Evolutionary conservation across 257 asterid species (phyloP).

Genomic region (Eucommia ulmoides): DNA sequence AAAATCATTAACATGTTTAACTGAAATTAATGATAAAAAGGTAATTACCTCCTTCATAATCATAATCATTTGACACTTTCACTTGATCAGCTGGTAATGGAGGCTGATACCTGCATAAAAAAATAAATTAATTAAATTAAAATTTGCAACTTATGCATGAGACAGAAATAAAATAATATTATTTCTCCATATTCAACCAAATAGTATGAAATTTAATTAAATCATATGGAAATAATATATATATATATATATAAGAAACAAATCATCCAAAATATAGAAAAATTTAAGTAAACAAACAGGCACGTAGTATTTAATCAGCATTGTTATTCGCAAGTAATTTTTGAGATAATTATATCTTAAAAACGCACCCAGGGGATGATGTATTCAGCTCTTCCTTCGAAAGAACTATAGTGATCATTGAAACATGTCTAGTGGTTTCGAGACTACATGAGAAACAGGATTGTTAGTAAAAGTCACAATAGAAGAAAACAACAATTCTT

Average conservation of each 20-base stretch:
- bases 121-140: too few relatives aligned
- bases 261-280: too few relatives aligned
- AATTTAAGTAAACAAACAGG: too few relatives aligned
- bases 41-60: conserved; percentile 68
- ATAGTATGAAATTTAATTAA: too few relatives aligned
- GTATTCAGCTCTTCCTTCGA: conserved; percentile 63
- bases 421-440: conserved; percentile 91
- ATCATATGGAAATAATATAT: too few relatives aligned
- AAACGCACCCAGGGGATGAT: conserved; percentile 16
- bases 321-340: too few relatives aligned
- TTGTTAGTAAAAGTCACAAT: neutral
- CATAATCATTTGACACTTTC: conserved; percentile 52
- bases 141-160: too few relatives aligned
- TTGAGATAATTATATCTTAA: too few relatives aligned
- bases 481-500: neutral
- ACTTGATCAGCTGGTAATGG: conserved; percentile 94
- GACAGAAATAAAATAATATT: too few relatives aligned
- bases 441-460: conserved; percentile 34
- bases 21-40: neutral
- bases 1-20: neutral
- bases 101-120: conserved; percentile 74
- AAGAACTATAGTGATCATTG: conserved; percentile 74
- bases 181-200: too few relatives aligned
- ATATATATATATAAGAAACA: too few relatives aligned
- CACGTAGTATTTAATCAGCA: too few relatives aligned